Conservation (phyloP, 257 asterid genomes). For the Hygrophila difformis region DNA sequence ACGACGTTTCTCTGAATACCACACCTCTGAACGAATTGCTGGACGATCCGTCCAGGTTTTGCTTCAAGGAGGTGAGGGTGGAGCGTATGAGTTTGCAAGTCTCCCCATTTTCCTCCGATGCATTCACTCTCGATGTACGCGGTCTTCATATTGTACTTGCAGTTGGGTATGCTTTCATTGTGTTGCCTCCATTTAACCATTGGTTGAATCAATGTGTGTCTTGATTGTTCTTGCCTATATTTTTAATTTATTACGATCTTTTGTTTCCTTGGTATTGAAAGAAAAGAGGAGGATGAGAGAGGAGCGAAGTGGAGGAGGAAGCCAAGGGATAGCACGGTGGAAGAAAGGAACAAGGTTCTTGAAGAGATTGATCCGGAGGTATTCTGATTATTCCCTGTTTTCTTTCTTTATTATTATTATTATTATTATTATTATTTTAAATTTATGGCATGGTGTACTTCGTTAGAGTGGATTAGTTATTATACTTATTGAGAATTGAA, state of each 20-base stretch:
- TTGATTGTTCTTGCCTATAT: conserved; percentile 7
- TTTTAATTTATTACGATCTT: neutral
- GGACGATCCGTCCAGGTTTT: conserved; percentile 46
- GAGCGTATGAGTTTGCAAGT: conserved; percentile 44
- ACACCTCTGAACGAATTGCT: conserved; percentile 59
- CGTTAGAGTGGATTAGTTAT: too few species aligned
- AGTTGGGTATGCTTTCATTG: conserved; percentile 40
- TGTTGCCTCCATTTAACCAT: neutral
- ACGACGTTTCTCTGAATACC: conserved; percentile 36
- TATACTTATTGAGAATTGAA: too few species aligned
- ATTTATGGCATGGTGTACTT: too few species aligned
- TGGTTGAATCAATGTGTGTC: conserved; percentile 1
- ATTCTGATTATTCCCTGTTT: conserved; percentile 13
- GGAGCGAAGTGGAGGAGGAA: conserved; percentile 38
- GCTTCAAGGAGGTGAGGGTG: conserved; percentile 55
- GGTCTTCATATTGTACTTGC: conserved; percentile 52
- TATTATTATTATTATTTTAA: too few species aligned
- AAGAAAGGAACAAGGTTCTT: conserved; percentile 50
- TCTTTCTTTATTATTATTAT: too few species aligned
- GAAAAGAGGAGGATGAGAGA: conserved; percentile 43
- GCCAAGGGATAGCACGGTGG: conserved; percentile 39
- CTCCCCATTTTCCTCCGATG: conserved; percentile 62
- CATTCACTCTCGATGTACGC: conserved; percentile 46
- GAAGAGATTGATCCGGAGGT: conserved; percentile 89
- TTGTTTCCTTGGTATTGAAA: conserved; percentile 22